These are phyloP conservation scores for Arthrobotrys entomopaga DNA, from an alignment of 2,329 filamentous ascomycete species.

Conservation along the genomic window DNA sequence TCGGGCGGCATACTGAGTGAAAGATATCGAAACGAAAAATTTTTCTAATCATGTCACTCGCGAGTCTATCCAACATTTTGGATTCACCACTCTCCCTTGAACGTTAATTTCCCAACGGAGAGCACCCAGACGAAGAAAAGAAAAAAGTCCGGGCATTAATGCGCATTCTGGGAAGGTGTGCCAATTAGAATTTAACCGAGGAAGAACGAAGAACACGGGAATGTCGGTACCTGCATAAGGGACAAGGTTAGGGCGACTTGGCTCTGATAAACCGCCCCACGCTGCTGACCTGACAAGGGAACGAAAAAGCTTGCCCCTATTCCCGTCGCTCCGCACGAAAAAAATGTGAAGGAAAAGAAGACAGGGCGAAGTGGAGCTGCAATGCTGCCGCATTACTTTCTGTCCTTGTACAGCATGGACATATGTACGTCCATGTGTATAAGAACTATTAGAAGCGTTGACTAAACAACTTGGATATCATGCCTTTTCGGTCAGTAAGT, in stretches of 20 bases:
- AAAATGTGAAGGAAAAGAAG: too few species aligned
- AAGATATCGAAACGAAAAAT: too few species aligned
- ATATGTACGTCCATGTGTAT: too few species aligned
- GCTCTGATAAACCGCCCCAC: constrained; percentile 48
- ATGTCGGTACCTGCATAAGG: constrained; percentile 54
- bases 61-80: neutral
- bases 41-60: constrained; percentile 4
- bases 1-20: neutral
- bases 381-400: constrained; percentile 14
- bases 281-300: constrained; percentile 12
- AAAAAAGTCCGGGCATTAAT: too few species aligned
- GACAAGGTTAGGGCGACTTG: constrained; percentile 51
- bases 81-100: too few species aligned
- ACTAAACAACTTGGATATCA: too few species aligned
- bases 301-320: constrained; percentile 28
- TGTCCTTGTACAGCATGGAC: too few species aligned
- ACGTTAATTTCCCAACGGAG: too few species aligned
- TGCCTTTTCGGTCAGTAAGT: too few species aligned
- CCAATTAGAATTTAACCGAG: constrained; percentile 51
- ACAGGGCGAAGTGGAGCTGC: too few species aligned
- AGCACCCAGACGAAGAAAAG: too few species aligned
- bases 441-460: too few species aligned
- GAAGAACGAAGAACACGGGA: constrained; percentile 39
- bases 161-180: neutral
- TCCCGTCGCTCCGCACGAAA: neutral